Conservation (phyloP, 306 rosid genomes). For the Dalbergia oliveri region DNA sequence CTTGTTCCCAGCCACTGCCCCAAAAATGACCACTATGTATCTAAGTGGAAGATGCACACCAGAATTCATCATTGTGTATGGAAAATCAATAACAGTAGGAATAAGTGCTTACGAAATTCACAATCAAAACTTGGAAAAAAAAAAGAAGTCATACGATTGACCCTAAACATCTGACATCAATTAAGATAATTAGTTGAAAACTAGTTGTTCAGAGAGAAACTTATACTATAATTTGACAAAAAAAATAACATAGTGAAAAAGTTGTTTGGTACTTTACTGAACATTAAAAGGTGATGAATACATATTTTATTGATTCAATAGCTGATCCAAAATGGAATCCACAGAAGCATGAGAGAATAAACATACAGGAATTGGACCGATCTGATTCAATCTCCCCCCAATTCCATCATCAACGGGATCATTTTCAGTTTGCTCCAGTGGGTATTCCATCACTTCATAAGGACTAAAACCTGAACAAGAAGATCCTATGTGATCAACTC, state of each 20-base stretch:
- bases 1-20: background rate
- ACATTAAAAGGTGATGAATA: conserved; percentile 23
- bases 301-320: conserved; percentile 3
- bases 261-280: conserved; percentile 28
- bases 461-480: conserved; percentile 74
- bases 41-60: conserved; percentile 17
- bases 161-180: conserved; percentile 14
- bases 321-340: conserved; percentile 27
- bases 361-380: conserved; percentile 81
- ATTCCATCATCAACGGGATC: conserved; percentile 67
- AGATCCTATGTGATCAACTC: conserved; percentile 52
- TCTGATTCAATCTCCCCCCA: conserved; percentile 69
- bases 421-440: conserved; percentile 54
- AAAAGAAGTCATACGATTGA: background rate
- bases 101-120: conserved; percentile 23
- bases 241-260: conserved; percentile 37
- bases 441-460: conserved; percentile 50
- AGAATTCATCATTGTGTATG: conserved; percentile 19
- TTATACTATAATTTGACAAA: conserved; percentile 7
- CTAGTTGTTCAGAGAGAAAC: conserved; percentile 18
- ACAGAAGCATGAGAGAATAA: conserved; percentile 31
- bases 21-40: conserved; percentile 6
- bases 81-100: conserved; percentile 13
- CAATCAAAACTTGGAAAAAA: conserved; percentile 1
- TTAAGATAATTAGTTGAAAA: conserved; percentile 22